Conservation (phyloP, 257 asterid species). For the Scutellaria baicalensis region DNA sequence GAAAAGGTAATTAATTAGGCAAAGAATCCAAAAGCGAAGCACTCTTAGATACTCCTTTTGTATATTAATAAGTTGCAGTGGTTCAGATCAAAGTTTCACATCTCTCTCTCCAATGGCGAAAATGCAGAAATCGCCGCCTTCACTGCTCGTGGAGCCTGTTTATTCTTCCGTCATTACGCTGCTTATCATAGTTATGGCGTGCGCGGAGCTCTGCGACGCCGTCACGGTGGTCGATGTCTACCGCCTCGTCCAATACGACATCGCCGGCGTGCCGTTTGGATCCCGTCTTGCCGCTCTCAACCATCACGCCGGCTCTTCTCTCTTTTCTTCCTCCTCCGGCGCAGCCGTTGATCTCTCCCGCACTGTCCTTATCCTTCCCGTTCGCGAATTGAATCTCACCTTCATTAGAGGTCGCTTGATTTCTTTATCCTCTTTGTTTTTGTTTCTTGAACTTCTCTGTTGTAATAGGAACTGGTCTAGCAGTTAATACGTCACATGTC, state of each 20-base stretch:
- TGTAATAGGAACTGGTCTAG: not conserved
- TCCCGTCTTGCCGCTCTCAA: constrained; percentile 84
- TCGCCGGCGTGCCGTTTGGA: constrained; percentile 85
- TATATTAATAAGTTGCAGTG: too few species aligned
- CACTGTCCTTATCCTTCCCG: constrained; percentile 80
- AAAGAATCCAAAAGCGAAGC: too few species aligned
- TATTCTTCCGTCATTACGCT: constrained; percentile 39
- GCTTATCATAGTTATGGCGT: constrained; percentile 49
- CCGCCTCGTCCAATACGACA: constrained; percentile 92
- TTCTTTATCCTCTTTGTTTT: not conserved
- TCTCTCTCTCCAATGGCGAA: constrained; percentile 39
- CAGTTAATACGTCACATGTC: not conserved
- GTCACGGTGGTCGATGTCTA: constrained; percentile 81
- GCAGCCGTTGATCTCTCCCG: constrained; percentile 79
- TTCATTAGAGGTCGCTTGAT: constrained; percentile 54
- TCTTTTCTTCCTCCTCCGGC: constrained; percentile 42
- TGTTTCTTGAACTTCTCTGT: not conserved
- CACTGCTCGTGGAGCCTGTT: constrained; percentile 37
- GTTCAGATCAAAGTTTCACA: constrained; percentile 24
- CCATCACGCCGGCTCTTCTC: constrained; percentile 88
- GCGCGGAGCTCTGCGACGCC: constrained; percentile 82
- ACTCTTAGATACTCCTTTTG: too few species aligned
- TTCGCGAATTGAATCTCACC: constrained; percentile 81
- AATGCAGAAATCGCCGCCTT: constrained; percentile 20
- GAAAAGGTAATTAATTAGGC: too few species aligned